Evolutionary conservation across 306 rosid species (phyloP), one percentile per base, ranked within the genome.

Genomic region (Phaseolus lunatus): DNA sequence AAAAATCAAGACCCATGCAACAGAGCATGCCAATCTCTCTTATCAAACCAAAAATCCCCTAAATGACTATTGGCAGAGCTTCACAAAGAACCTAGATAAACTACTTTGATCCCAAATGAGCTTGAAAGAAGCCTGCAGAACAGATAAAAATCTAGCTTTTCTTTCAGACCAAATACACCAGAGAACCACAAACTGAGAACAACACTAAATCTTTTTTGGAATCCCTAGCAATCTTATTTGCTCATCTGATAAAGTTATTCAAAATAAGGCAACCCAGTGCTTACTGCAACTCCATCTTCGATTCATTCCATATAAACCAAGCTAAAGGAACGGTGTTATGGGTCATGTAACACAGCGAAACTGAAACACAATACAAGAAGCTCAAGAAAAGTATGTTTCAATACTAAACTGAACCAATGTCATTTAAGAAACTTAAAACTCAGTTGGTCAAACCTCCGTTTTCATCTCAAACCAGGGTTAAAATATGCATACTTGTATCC

Each of bases 361-460:
- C 14, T n/a, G 56, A 65, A 65, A 14, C 33, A 66, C 43, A 43
- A 29, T 10, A 58, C 31, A 19, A 45, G 39, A 27, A 66, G 65
- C 70, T 27, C 5, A 6, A 73, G 72, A 58, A 67, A 72, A 75
- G 59, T 20, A 24, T 48, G 59, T 61, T 18, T 23, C 64, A 22
- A 67, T 50, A 35, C 49, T 49, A 48, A 26, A 81, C 67, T 76
- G 80, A 49, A 68, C 39, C 50, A 35, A 12, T 44, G 68, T 19
- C 45, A 19, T 11, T 66, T 16, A 35, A 65, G 19, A 53, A 66
- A 66, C 27, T 39, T 79, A 20, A 72, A 74, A 66, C 67, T 24
- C 45, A 33, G 23, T 53, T 50, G 7, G 39, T 19, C 45, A 74
- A 56, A 41, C 71, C 77, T n/a, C 45, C 57, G 31, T 16, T 49